Base-by-base conservation (phyloP, 345 rosid species). In the Acer yangbiense region DNA sequence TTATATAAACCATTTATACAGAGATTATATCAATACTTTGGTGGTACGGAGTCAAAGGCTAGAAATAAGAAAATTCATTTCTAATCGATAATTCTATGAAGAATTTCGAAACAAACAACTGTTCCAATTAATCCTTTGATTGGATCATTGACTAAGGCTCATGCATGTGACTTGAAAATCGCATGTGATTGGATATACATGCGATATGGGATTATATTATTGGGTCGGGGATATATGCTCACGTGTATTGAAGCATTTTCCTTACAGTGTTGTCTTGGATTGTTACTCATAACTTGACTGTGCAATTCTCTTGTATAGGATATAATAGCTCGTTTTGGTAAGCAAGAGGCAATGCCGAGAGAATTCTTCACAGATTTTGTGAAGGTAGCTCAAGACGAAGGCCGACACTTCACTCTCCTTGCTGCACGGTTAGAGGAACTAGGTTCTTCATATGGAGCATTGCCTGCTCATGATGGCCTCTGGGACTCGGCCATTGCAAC, bases 391-490 rank as follows among this genome's bases (percentile, higher is more conserved):
- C 98, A 90, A 79, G 98, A 95, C 43, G 98, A 95, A 82, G 95
- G 98, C 3, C 88, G 95, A 6, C 98, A 93, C 82, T 95, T 95
- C 71, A 86, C 89, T 72, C 87, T 93, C 54, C 94, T 95, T 76
- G 94, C 92, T 2, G 88, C 88, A 68, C 85, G 95, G 20, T 84
- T 95, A 32, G 82, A 90, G 86, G 92, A 90, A 76, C 74, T 93
- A 55, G 95, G 97, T 25, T 93, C 91, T 78, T 83, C 62, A 75
- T 95, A 95, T 71, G 98, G 98, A 75, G 92, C 92, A 14, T 85
- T 93, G 35, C 94, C 96, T n/a, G 97, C 95, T 35, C 98, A 92
- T 82, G 98, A 95, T 9, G 98, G 97, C 72, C 93, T 90, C 63
- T 93, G 96, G 96, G 96, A 89, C 81, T 93, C 96, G 9, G 97